Evolutionary conservation across 108 stramenopile species (phyloP).

Genomic region (Stephanodiscus minutulus): DNA sequence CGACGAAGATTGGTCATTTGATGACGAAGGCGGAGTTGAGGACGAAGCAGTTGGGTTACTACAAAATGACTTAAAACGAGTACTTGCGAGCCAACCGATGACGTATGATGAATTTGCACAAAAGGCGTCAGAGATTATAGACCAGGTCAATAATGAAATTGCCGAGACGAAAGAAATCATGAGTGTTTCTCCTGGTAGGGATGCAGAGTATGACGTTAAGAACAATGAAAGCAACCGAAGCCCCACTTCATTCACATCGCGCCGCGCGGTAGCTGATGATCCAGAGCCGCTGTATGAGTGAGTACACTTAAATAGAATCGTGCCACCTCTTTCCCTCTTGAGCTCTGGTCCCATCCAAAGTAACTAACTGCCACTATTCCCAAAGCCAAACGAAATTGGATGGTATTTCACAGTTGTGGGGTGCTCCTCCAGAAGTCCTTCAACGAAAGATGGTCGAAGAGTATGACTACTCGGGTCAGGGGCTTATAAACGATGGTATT

Average conservation of each 20-base stretch:
- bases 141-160: conserved; percentile 50
- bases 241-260: neutral
- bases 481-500: conserved; percentile 45
- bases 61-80: conserved; percentile 17
- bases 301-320: neutral
- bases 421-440: conserved; percentile 50
- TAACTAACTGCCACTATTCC: neutral
- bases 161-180: conserved; percentile 56
- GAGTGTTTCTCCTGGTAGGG: conserved; percentile 46
- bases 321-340: neutral
- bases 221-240: neutral
- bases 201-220: conserved; percentile 46
- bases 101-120: conserved; percentile 52
- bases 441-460: conserved; percentile 19
- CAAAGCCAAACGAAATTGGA: conserved; percentile 54
- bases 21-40: conserved; percentile 23
- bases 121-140: conserved; percentile 49
- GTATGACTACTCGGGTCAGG: conserved; percentile 18
- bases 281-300: conserved; percentile 47
- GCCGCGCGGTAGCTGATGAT: neutral
- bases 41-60: conserved; percentile 11
- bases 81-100: conserved; percentile 8
- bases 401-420: conserved; percentile 64
- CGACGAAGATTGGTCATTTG: conserved; percentile 53
- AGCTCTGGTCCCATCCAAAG: neutral